phyloP scores from a whole-genome alignment of 2,329 filamentous ascomycete species.

The Diaporthe sp. region DNA sequence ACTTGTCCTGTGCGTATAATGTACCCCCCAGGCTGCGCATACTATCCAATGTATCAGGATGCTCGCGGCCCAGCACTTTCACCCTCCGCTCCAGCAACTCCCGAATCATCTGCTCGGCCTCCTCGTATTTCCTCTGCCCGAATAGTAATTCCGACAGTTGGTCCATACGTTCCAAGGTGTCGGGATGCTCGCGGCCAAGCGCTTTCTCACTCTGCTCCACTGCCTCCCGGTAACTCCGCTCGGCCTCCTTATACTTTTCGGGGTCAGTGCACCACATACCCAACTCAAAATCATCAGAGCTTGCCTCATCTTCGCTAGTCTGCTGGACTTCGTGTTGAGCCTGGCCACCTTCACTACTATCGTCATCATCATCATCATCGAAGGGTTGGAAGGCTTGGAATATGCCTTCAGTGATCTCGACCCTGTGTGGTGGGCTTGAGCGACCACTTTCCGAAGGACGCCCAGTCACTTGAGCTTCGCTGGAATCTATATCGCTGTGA shows the following conservation, averaged over 20 bases:
- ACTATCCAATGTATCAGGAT: not conserved
- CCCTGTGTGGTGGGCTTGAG: not conserved
- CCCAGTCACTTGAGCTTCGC: not conserved
- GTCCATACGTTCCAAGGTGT: not conserved
- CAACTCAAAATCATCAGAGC: not conserved
- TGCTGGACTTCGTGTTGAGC: not conserved
- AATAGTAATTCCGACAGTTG: accelerated
- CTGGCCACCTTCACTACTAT: not conserved
- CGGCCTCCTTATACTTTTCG: not conserved
- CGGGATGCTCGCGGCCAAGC: not conserved
- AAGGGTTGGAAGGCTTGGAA: too few relatives aligned
- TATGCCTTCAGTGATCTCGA: not conserved
- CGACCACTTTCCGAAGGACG: not conserved
- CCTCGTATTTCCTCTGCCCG: not conserved
- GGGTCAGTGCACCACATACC: not conserved
- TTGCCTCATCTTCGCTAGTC: not conserved
- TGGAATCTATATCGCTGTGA: not conserved
- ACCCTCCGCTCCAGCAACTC: not conserved
- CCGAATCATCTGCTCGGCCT: not conserved
- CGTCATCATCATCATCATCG: not conserved
- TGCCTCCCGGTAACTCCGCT: not conserved
- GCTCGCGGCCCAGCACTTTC: not conserved
- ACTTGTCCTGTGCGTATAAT: not conserved
- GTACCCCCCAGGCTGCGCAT: not conserved
- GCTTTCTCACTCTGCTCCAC: not conserved